Evolutionary conservation across 148 eudicot genomes (phyloP), one percentile per base, ranked within the genome.

Genomic region (Pouteria glomerata): DNA sequence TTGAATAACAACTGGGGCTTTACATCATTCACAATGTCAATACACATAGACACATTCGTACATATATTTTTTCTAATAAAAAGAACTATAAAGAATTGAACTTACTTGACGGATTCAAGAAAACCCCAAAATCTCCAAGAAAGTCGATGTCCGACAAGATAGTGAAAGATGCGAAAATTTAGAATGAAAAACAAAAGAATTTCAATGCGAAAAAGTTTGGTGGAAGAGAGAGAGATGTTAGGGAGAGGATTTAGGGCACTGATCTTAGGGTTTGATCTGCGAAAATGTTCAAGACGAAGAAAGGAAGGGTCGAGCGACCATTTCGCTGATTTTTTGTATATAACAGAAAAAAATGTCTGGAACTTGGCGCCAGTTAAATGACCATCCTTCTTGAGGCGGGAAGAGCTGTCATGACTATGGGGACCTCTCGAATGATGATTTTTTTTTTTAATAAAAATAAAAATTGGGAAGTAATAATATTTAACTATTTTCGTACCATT

Each of bases 211-310:
- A 60, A 24, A 39, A 18, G 35, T 35, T 27, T 10, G 1, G 15
- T 34, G 27, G 18, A 55, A 69, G 13, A 33, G 15, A 29, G 31
- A 11, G 44, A 34, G 18, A 39, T 11, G 39, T 57, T 35, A 7
- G 35, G 35, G 30, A 35, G 53, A 44, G 27, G 56, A 30, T 10
- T 30, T 16, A 1, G 44, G 58, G n/a, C 47, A 45, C 53, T n/a
- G n/a, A 56, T 19, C n/a, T 59, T 61, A 55, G 79, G 79, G 73
- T 71, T 80, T 79, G 42, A 34, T 62, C 19, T 39, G 57, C 39
- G 44, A 76, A 63, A 64, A 58, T 37, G n/a, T n/a, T n/a, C n/a
- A n/a, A n/a, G 67, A 19, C 26, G 39, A 0, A 41, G 30, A 26
- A 71, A 72, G 29, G 45, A 71, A 70, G 21, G 78, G 76, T 23